Base-by-base conservation (phyloP, 257 asterid genomes). In the Salvia splendens region DNA sequence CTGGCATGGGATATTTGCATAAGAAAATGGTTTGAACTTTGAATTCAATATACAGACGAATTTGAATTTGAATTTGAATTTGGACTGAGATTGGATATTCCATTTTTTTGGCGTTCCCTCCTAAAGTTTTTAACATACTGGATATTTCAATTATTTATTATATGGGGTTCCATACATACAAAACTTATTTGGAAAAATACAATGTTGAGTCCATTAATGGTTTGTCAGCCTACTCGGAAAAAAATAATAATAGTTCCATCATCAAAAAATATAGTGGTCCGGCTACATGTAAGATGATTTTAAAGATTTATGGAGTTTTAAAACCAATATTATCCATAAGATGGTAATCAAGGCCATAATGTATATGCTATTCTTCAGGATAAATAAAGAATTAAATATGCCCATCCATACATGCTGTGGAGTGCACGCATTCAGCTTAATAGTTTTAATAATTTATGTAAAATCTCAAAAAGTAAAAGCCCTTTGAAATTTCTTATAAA, bases 401-500 rank as follows among this genome's bases (percentile, higher is more conserved):
- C 42, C 42, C 42, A 38, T 38, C 42, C 7, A 64, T 8, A 8
- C 11, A 20, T 53, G 45, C 10, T 5, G 63, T 32, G 51, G 16
- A 17, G 12, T 12, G 63, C 63, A 57, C 45, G 65, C 65, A 14
- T 60, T 17, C 5, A 61, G 4, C 5, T 42, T 41, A 42, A 20
- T 61, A 61, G 20, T 42, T 38, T 42, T 40, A 42, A 20, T 61
- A 61, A 42, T 20, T 38, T 42, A 16, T 2, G 42, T 61, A 3
- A 41, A 41, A 41, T 38, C 12, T 20, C 41, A 12, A 38, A 69
- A 72, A 64, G 72, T 38, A 11, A 63, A 72, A 59, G 41, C 6
- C 17, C 24, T 66, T 66, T 67, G 49, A 72, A 24, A 52, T 69
- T 71, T 28, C 48, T 24, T 32, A 63, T 1, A 61, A 59, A 73